Base-by-base conservation (phyloP, 108 stramenopile genomes). In the Skeletonema marinoi region DNA sequence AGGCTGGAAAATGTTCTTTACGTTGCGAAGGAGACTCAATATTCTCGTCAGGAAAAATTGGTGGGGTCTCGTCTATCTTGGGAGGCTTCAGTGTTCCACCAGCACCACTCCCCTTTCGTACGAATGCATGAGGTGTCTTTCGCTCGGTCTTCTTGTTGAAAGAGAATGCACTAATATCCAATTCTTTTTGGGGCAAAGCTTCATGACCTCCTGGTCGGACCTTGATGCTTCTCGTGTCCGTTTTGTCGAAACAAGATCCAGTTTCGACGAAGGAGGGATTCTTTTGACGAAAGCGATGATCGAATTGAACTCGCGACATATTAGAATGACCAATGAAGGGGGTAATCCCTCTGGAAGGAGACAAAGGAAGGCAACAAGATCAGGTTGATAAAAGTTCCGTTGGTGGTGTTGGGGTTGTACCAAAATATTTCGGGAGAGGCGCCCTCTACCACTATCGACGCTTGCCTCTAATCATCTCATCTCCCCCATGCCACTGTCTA, bases 181-280 rank as follows among this genome's bases (percentile, higher is more conserved):
- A 58, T 29, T 75, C 65, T 63, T 82, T 88, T 30, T 76, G 71
- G 31, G 90, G 88, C 6, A 90, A 68, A 54, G 77, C 78, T 41
- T 89, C 91, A 66, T 93, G 92, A n/a, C 92, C 89, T 41, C 92
- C 92, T 2, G 92, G 87, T 54, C 92, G 89, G 12, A 78, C 85
- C 73, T 86, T 84, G 35, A 86, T 83, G 32, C 75, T 74, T 16
- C 60, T 67, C 12, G 75, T 77, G 62, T 72, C 72, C 3, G 86
- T 86, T 7, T 76, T 71, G 71, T 86, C 86, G 60, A 86, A 86
- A 75, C 86, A 86, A 33, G 86, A 84, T 46, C 86, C 86, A 11
- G 83, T 86, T 71, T 86, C 83, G 50, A 81, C 71, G 32, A 83
- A 77, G n/a, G 44, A 16, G n/a, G 66, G 73, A 21, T 68, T 46